phyloP scores from a whole-genome alignment of 441 rosid genomes.

The Francoa sonchifolia region DNA sequence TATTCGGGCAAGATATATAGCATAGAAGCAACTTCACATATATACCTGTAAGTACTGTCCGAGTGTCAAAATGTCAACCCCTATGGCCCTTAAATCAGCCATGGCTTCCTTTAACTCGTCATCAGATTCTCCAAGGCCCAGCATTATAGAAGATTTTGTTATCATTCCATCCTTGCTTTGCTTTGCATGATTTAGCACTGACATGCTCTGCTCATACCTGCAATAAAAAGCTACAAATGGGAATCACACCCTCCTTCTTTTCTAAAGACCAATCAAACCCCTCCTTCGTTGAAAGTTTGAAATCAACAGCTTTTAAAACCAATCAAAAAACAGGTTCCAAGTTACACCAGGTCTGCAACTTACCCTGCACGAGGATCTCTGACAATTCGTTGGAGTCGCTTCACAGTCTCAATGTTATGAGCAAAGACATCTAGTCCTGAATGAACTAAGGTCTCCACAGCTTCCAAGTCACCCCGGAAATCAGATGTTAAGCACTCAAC shows the following conservation, averaged over 20 bases:
- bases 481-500: conserved; percentile 95
- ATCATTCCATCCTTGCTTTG: conserved; percentile 67
- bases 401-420: conserved; percentile 90
- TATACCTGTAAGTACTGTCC: conserved; percentile 96
- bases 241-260: conserved; percentile 6
- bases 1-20: too few species aligned
- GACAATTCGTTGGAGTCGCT: conserved; percentile 84
- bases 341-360: conserved; percentile 16
- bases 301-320: too few species aligned
- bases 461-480: conserved; percentile 84
- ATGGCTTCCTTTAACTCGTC: conserved; percentile 72
- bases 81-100: conserved; percentile 85
- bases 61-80: conserved; percentile 82
- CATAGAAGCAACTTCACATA: too few species aligned
- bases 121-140: conserved; percentile 95
- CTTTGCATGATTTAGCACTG: conserved; percentile 79
- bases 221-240: conserved; percentile 12
- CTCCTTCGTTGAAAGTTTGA: too few species aligned
- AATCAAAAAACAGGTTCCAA: too few species aligned
- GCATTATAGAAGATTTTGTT: conserved; percentile 89
- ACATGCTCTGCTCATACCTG: conserved; percentile 92
- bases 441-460: conserved; percentile 66
- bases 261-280: background rate
- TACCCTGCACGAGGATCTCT: conserved; percentile 98
- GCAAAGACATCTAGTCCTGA: conserved; percentile 95